Evolutionary conservation across 2,329 filamentous ascomycete species (phyloP).

Genomic region (Bipolaris oryzae): DNA sequence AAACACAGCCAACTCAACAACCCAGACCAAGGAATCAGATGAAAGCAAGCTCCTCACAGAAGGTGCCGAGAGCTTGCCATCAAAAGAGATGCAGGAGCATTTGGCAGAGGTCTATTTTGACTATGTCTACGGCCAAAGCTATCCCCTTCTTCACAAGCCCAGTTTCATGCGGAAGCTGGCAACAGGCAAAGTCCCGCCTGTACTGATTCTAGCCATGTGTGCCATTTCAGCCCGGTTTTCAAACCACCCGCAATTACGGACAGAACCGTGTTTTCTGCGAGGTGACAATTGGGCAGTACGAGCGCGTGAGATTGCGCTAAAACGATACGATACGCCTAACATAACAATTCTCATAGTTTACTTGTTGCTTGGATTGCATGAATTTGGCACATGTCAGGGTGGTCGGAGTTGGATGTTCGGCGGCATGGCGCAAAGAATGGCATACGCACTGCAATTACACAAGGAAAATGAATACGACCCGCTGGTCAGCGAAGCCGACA

Average conservation of each 20-base stretch:
- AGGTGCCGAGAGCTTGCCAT: constrained; percentile 80
- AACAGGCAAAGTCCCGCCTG: constrained; percentile 80
- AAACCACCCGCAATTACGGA: constrained; percentile 78
- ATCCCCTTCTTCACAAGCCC: constrained; percentile 92
- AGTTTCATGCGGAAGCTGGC: constrained; percentile 92
- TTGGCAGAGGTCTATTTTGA: constrained; percentile 95
- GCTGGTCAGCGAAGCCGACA: constrained; percentile 63
- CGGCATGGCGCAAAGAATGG: constrained; percentile 95
- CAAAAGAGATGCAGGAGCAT: constrained; percentile 89
- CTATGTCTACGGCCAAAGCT: constrained; percentile 92
- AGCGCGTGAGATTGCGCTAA: constrained; percentile 85
- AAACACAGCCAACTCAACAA: constrained; percentile 57
- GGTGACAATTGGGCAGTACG: constrained; percentile 90
- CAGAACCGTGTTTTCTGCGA: constrained; percentile 79
- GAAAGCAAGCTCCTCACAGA: constrained; percentile 80
- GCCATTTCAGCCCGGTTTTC: constrained; percentile 96
- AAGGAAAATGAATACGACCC: constrained; percentile 87
- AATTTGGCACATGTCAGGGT: constrained; percentile 96
- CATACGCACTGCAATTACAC: constrained; percentile 92
- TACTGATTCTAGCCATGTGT: constrained; percentile 90
- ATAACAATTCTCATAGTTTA: constrained; percentile 94
- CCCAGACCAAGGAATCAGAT: constrained; percentile 62
- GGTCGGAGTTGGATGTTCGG: constrained; percentile 95
- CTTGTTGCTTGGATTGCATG: constrained; percentile 85
- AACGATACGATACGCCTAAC: constrained; percentile 91